Evolutionary conservation across 163 green algal genomes (phyloP).

Genomic region (Volvox carteri): DNA sequence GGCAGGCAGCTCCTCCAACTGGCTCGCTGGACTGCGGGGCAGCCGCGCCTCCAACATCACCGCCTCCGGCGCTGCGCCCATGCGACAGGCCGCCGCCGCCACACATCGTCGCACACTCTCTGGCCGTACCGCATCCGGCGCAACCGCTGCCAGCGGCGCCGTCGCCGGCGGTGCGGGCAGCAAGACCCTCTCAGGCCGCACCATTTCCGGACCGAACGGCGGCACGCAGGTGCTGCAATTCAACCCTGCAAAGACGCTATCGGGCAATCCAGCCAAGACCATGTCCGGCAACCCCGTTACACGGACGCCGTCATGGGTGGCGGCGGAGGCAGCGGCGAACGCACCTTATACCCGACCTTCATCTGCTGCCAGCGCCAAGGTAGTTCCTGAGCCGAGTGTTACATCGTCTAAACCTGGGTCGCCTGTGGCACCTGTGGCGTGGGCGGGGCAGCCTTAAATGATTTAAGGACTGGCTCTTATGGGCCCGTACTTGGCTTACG

Average conservation of each 20-base stretch:
- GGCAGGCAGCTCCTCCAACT: conserved; percentile 7
- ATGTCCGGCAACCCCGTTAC: not conserved
- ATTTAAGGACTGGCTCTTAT: not conserved
- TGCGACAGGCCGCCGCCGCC: conserved; percentile 21
- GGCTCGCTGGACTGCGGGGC: conserved; percentile 46
- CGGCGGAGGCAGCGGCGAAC: not conserved
- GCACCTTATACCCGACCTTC: not conserved
- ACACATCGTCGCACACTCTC: conserved; percentile 7
- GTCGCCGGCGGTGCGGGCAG: not conserved
- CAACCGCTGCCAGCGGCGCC: not conserved
- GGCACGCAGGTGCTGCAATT: not conserved
- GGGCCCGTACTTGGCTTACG: not conserved
- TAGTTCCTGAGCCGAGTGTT: not conserved
- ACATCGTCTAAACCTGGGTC: not conserved
- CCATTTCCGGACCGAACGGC: conserved; percentile 2
- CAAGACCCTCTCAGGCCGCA: conserved; percentile 28
- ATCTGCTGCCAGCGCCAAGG: not conserved
- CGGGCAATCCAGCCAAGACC: conserved; percentile 3
- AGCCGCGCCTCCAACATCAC: conserved; percentile 32
- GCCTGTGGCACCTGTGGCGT: not conserved
- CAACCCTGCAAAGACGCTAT: not conserved
- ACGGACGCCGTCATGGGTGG: not conserved
- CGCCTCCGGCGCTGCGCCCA: conserved; percentile 21
- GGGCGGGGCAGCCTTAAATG: not conserved
- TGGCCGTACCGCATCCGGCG: conserved; percentile 1